phyloP scores from a whole-genome alignment of 371 early-diverging fungal species.

The Lichtheimia hyalospora region DNA sequence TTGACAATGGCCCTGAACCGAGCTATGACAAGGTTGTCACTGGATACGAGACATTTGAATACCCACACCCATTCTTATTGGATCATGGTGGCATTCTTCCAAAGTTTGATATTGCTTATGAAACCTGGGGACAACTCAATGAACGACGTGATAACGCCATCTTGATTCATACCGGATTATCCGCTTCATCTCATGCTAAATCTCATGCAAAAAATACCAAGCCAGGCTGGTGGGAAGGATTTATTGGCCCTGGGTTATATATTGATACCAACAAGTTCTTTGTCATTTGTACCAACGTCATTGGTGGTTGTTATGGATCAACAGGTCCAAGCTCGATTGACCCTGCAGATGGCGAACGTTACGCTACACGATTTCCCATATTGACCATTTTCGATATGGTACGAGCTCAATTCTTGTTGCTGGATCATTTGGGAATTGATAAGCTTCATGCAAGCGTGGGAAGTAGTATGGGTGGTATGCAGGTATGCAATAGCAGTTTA shows the following conservation, averaged over 20 bases:
- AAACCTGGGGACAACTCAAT: slow-evolving; percentile 85
- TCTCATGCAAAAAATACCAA: slow-evolving; percentile 74
- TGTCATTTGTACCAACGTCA: slow-evolving; percentile 86
- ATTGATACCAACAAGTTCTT: slow-evolving; percentile 87
- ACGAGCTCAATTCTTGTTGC: slow-evolving; percentile 85
- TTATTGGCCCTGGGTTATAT: slow-evolving; percentile 85
- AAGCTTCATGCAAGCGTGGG: slow-evolving; percentile 91
- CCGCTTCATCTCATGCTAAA: slow-evolving; percentile 82
- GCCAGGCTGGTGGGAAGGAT: slow-evolving; percentile 97
- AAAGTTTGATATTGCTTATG: slow-evolving; percentile 75
- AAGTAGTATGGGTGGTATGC: slow-evolving; percentile 96
- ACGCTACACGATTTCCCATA: slow-evolving; percentile 90
- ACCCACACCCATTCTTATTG: slow-evolving; percentile 68
- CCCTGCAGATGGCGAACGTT: slow-evolving; percentile 69
- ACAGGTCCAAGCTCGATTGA: slow-evolving; percentile 84
- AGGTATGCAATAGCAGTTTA: slow-evolving; percentile 38
- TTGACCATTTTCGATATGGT: slow-evolving; percentile 95
- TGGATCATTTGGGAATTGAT: slow-evolving; percentile 80
- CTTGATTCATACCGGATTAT: slow-evolving; percentile 85
- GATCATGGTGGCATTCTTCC: slow-evolving; percentile 87
- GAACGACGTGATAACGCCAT: slow-evolving; percentile 72
- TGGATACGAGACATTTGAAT: slow-evolving; percentile 74
- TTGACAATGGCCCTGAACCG: slow-evolving; percentile 85
- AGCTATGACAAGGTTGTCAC: slow-evolving; percentile 83
- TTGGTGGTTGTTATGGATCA: slow-evolving; percentile 89